These are phyloP conservation scores for Agrocybe pediades DNA, from an alignment of 768 basidiomycete genomes.

Conservation along the genomic window DNA sequence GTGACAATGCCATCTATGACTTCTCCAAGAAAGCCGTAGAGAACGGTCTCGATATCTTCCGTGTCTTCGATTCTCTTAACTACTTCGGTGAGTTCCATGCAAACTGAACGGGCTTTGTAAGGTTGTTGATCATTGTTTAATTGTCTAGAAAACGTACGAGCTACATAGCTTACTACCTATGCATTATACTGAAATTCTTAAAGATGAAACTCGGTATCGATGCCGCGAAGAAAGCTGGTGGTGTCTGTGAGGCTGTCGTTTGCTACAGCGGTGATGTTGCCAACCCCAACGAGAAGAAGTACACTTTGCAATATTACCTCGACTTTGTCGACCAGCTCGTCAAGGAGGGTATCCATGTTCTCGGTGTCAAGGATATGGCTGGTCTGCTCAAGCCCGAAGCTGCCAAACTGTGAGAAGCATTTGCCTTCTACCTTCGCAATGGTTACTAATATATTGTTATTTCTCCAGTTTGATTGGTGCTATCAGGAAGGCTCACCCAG, in stretches of 20 bases:
- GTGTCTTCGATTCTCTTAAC: constrained; percentile 98
- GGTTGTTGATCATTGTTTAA: constrained; percentile 1
- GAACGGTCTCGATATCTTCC: constrained; percentile 99
- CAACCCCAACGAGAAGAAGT: constrained; percentile 92
- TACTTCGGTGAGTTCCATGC: constrained; percentile 76
- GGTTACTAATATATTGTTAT: constrained; percentile 5
- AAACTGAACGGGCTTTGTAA: background rate
- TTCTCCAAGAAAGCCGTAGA: constrained; percentile 99
- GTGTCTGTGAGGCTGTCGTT: constrained; percentile 95
- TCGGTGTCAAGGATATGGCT: constrained; percentile 99
- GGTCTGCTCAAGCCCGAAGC: constrained; percentile 94
- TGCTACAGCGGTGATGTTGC: constrained; percentile 99
- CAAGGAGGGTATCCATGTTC: constrained; percentile 91
- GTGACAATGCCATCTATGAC: constrained; percentile 98
- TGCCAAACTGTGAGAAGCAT: constrained; percentile 71
- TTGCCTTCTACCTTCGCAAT: background rate
- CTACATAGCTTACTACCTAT: background rate
- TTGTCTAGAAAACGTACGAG: constrained; percentile 66
- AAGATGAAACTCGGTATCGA: constrained; percentile 98
- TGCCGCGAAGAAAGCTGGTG: constrained; percentile 99
- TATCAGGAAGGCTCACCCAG: constrained; percentile 94
- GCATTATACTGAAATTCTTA: constrained; percentile 4
- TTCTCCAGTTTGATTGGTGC: constrained; percentile 82
- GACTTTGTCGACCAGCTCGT: constrained; percentile 94
- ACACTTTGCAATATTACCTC: constrained; percentile 96